These are phyloP conservation scores for Leccinum barrowsii DNA, from an alignment of 768 basidiomycete genomes.

Conservation along the genomic window DNA sequence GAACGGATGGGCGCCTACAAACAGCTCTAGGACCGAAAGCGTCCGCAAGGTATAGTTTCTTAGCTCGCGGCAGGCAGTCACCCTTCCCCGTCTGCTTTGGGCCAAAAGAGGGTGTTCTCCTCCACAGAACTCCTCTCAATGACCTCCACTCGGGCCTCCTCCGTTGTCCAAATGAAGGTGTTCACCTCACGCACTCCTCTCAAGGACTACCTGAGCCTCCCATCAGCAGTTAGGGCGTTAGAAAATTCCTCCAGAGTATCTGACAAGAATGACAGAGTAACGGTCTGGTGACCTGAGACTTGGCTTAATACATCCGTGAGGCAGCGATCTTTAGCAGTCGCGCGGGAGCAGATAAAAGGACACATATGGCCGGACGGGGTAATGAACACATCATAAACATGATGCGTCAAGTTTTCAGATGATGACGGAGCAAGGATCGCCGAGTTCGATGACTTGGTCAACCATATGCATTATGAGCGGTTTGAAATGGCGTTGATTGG, in stretches of 20 bases:
- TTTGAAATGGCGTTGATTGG: not conserved
- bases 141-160: too few species aligned
- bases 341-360: conserved; percentile 47
- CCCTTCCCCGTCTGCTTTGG: too few species aligned
- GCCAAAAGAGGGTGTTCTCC: too few species aligned
- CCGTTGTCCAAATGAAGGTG: too few species aligned
- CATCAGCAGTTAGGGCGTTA: conserved; percentile 24
- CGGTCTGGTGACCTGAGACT: conserved; percentile 35
- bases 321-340: conserved; percentile 31
- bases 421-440: conserved; percentile 40
- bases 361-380: conserved; percentile 46
- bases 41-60: too few species aligned
- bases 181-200: too few species aligned
- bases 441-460: conserved; percentile 35
- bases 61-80: too few species aligned
- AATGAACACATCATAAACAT: conserved; percentile 41
- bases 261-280: conserved; percentile 51
- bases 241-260: conserved; percentile 52
- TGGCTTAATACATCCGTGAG: conserved; percentile 38
- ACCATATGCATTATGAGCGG: conserved; percentile 2
- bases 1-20: too few species aligned
- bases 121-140: too few species aligned
- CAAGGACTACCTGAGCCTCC: too few species aligned
- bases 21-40: too few species aligned
- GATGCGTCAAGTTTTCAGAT: conserved; percentile 44